These are phyloP conservation scores for Trichosporon sp. DNA, from an alignment of 1,284 basidiomycete species.

Conservation along the genomic window DNA sequence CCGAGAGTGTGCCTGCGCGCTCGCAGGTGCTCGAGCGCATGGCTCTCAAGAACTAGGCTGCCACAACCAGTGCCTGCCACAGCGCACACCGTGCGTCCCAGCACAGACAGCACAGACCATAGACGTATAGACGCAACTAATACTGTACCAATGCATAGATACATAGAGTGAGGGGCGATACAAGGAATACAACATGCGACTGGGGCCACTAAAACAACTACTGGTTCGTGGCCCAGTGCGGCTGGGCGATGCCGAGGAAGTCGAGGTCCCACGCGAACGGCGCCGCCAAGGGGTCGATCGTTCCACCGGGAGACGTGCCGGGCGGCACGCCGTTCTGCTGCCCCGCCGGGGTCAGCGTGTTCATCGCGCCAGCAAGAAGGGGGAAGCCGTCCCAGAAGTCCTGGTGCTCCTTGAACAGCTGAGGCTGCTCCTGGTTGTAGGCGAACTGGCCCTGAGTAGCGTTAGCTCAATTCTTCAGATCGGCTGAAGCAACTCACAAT, in stretches of 20 bases:
- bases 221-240: slow-evolving; percentile 8
- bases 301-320: not conserved
- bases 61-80: not conserved
- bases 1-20: slow-evolving; percentile 23
- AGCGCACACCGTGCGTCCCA: not conserved
- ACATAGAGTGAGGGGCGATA: slow-evolving; percentile 10
- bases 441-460: slow-evolving; percentile 29
- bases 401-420: slow-evolving; percentile 29
- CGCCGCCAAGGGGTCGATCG: slow-evolving; percentile 5
- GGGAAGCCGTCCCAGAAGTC: slow-evolving; percentile 37
- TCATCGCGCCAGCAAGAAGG: slow-evolving; percentile 32
- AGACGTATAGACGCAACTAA: not conserved
- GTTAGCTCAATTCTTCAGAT: slow-evolving; percentile 3
- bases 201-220: not conserved
- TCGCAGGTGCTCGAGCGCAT: slow-evolving; percentile 17
- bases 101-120: not conserved
- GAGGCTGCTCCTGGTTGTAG: slow-evolving; percentile 30
- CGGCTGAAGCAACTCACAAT: slow-evolving; percentile 16
- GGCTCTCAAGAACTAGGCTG: not conserved
- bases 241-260: slow-evolving; percentile 26
- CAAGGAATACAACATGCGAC: not conserved
- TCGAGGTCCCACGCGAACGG: slow-evolving; percentile 25
- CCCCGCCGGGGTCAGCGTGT: slow-evolving; percentile 21
- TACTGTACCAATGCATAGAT: not conserved
- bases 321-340: slow-evolving; percentile 17